Percentiles rank a stretch among this genome's conserved stretches.
Evolutionary conservation across 306 rosid species (phyloP).

Genomic region (Purshia tridentata): DNA sequence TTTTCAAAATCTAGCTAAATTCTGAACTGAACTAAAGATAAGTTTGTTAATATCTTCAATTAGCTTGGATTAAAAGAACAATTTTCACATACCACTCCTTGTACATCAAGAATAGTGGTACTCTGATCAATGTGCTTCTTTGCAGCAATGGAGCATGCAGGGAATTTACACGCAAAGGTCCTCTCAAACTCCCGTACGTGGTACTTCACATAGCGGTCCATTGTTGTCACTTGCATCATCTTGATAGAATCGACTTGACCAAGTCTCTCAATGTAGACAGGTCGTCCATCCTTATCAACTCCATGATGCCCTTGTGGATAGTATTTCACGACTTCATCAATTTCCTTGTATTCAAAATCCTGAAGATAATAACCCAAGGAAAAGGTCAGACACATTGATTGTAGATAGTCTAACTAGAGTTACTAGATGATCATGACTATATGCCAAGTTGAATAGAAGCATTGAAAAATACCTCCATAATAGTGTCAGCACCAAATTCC

Average conservation of each 20-base stretch:
- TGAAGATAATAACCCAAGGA: constrained; percentile 25
- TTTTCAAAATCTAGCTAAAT: background rate
- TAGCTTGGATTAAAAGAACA: background rate
- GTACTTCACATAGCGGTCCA: constrained; percentile 83
- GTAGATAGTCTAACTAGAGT: background rate
- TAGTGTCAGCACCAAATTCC: constrained; percentile 79
- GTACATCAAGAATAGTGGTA: constrained; percentile 93
- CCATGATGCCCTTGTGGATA: constrained; percentile 98
- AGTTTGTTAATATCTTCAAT: background rate
- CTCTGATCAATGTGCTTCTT: constrained; percentile 91
- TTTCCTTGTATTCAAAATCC: constrained; percentile 85
- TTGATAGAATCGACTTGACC: constrained; percentile 81
- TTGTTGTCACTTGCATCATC: constrained; percentile 81
- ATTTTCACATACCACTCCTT: constrained; percentile 72
- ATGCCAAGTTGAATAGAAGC: background rate
- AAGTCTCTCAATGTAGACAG: constrained; percentile 82
- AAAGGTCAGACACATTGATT: constrained; percentile 8
- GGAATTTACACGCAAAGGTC: constrained; percentile 67
- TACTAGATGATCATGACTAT: too few species aligned
- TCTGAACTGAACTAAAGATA: background rate
- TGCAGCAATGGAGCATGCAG: constrained; percentile 86
- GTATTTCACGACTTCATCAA: constrained; percentile 76
- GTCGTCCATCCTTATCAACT: constrained; percentile 84
- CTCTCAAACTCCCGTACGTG: constrained; percentile 89
- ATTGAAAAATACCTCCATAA: constrained; percentile 70